Conservation (phyloP, 2,329 filamentous ascomycete species). For the Amylocarpus encephaloides region DNA sequence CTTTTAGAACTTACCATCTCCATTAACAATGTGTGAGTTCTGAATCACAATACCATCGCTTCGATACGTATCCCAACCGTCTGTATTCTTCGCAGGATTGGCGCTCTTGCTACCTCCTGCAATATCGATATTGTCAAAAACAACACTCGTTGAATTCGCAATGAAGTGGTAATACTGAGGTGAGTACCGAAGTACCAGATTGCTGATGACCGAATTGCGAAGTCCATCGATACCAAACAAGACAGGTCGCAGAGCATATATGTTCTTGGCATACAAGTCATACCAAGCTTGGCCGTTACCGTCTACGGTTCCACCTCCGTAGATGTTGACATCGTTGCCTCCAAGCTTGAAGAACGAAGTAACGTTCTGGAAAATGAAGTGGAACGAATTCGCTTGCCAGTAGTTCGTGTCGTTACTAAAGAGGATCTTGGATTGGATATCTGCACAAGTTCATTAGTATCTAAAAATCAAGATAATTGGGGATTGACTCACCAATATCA, state of each 20-base stretch:
- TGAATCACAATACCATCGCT: conserved; percentile 58
- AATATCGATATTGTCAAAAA: conserved; percentile 58
- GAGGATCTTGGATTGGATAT: conserved; percentile 52
- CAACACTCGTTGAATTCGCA: conserved; percentile 57
- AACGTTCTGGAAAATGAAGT: conserved; percentile 58
- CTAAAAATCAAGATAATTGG: neutral
- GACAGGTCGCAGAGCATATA: conserved; percentile 52
- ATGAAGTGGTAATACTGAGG: conserved; percentile 57
- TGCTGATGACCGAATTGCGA: conserved; percentile 50
- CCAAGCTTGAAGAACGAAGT: conserved; percentile 63
- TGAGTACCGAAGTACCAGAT: conserved; percentile 55
- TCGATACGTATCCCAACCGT: conserved; percentile 60
- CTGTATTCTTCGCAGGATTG: conserved; percentile 58
- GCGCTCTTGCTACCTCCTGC: conserved; percentile 45
- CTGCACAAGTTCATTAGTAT: conserved; percentile 28
- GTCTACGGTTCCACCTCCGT: conserved; percentile 56
- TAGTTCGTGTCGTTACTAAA: conserved; percentile 64
- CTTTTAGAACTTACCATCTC: conserved; percentile 43
- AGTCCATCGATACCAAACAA: conserved; percentile 52
- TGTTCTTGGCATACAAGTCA: conserved; percentile 45
- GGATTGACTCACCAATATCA: conserved; percentile 45
- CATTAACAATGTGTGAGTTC: conserved; percentile 57
- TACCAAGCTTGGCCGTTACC: conserved; percentile 63
- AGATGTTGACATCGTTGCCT: conserved; percentile 60
- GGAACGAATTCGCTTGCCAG: conserved; percentile 60